These are phyloP conservation scores for Ehretia macrophylla DNA, from an alignment of 257 asterid species.

Conservation along the genomic window DNA sequence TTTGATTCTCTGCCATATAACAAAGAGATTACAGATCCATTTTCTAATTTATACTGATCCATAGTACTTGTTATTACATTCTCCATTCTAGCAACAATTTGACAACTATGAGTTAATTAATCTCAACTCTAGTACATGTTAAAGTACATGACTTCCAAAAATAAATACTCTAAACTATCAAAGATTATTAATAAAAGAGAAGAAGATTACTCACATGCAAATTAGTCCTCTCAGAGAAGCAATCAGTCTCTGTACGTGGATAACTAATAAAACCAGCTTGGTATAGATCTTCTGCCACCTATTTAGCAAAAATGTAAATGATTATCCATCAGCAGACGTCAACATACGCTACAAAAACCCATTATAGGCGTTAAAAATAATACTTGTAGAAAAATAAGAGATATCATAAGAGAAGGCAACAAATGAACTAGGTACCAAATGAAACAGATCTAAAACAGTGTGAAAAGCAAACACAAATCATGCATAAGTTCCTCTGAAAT, in stretches of 20 bases:
- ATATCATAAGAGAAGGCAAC: too few relatives aligned
- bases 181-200: conserved; percentile 1
- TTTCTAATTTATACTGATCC: too few relatives aligned
- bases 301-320: conserved; percentile 15
- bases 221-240: conserved; percentile 69
- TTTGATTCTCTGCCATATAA: too few relatives aligned
- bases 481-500: too few relatives aligned
- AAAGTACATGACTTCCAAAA: background rate
- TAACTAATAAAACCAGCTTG: conserved; percentile 97
- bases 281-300: conserved; percentile 98
- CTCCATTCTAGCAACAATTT: too few relatives aligned
- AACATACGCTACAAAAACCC: background rate
- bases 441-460: too few relatives aligned
- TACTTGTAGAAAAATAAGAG: too few relatives aligned
- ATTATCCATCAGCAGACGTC: background rate
- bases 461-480: too few relatives aligned
- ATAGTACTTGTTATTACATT: too few relatives aligned
- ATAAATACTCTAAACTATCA: background rate
- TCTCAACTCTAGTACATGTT: background rate
- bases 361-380: too few relatives aligned
- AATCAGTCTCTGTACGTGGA: conserved; percentile 98
- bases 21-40: too few relatives aligned
- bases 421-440: too few relatives aligned
- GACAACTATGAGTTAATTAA: background rate
- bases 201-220: conserved; percentile 52